Evolutionary conservation across 495 filamentous ascomycete species (phyloP), one percentile per base, ranked within the genome.

Genomic region (Pseudoneurospora amorphoporcata): DNA sequence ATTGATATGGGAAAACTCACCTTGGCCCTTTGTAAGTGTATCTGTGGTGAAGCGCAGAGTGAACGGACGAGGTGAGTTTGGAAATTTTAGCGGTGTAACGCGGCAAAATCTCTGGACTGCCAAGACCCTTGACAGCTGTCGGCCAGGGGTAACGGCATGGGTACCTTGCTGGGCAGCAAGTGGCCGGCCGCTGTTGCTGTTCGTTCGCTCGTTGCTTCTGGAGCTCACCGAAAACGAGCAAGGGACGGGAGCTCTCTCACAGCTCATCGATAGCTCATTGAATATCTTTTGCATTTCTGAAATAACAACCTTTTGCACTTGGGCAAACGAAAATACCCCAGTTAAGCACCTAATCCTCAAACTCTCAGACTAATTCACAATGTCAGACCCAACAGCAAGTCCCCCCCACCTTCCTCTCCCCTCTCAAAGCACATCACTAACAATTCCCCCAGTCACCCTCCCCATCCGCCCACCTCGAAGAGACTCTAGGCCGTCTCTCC

Each of bases 401-500:
- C 2, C 14, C 29, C 29, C 53, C 29, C 53, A 65, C 14, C 14
- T 35, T 6, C 53, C 1, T 65, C 14, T 1, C 0, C 29, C 53
- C 3, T 17, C 14, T 65, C 29, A 35, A 35, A 35, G 1, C 12
- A 32, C 53, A 8, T 29, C 53, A 65, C 53, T 65, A 35, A 65
- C 53, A 35, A 23, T 23, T 17, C 12, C 12, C 23, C 4, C 45
- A 65, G 53, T 65, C 53, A 65, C 53, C 53, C 53, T 65, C 74
- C 69, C 76, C 76, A 68, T 42, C 75, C 58, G 79, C 79, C 71
- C 79, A 78, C 39, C 79, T 86, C 71, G 81, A 84, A 39, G 83
- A 90, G 76, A 82, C 86, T 0, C 79, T 92, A 72, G 84, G 85
- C 41, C 85, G 90, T 10, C 84, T 92, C 5, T 86, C 87, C 69